Percentiles rank a stretch among this genome's conserved stretches.
These are phyloP conservation scores for Nothopassalora personata DNA, from an alignment of 2,329 filamentous ascomycete genomes.

Conservation along the genomic window DNA sequence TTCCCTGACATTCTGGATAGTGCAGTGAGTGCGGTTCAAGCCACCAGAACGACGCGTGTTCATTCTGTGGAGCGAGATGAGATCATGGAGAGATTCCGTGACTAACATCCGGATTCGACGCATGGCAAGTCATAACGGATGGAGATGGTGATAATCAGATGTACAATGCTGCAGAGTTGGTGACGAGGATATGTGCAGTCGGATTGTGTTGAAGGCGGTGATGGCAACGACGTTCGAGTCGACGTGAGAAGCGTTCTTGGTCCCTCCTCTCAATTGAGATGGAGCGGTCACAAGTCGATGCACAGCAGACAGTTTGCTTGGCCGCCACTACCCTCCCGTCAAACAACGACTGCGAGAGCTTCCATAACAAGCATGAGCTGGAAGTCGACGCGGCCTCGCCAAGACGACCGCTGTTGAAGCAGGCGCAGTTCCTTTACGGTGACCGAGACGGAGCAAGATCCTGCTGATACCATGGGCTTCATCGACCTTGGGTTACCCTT, in stretches of 20 bases:
- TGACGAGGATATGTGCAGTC: no score
- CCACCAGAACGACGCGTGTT: conserved; percentile 5
- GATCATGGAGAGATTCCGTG: conserved; percentile 3
- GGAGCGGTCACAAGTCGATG: background rate
- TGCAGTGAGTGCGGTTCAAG: background rate
- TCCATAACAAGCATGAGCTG: background rate
- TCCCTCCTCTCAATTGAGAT: background rate
- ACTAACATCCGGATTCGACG: background rate
- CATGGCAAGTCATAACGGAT: background rate
- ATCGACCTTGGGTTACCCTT: background rate
- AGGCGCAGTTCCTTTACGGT: background rate
- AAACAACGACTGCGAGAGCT: background rate
- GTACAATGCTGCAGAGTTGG: background rate
- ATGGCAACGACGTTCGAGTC: background rate
- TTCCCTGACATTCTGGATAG: background rate
- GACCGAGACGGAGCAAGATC: background rate
- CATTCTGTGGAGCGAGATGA: conserved; percentile 6
- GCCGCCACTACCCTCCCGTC: background rate
- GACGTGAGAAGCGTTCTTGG: background rate
- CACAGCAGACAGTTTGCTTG: background rate
- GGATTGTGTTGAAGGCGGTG: background rate
- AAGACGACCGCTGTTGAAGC: background rate
- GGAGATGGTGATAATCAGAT: background rate
- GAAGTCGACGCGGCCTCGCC: background rate
- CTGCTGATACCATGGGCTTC: background rate